Conservation (phyloP, 2,329 filamentous ascomycete genomes). For the Scopulariopsis brevicaulis region DNA sequence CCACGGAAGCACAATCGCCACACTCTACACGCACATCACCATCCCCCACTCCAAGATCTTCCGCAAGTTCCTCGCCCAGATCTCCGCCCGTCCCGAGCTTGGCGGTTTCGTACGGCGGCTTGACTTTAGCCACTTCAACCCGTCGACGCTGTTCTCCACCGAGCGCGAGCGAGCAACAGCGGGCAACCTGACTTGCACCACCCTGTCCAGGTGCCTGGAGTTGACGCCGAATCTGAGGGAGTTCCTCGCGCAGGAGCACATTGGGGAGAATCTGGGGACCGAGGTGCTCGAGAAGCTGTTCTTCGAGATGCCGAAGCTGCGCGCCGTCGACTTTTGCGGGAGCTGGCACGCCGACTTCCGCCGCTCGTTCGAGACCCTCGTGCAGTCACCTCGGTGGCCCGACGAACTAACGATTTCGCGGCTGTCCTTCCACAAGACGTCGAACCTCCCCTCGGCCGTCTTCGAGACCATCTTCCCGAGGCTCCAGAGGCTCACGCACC, state of each 20-base stretch:
- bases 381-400: conserved; percentile 40
- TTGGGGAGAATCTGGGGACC: conserved; percentile 64
- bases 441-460: conserved; percentile 52
- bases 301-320: conserved; percentile 48
- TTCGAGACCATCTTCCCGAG: conserved; percentile 63
- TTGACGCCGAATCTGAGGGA: conserved; percentile 65
- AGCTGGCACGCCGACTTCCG: conserved; percentile 60
- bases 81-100: conserved; percentile 53
- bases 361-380: conserved; percentile 46
- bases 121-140: conserved; percentile 81
- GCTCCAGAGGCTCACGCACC: conserved; percentile 58
- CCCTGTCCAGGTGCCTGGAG: conserved; percentile 58
- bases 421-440: conserved; percentile 69
- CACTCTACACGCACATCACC: conserved; percentile 69
- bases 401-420: conserved; percentile 48
- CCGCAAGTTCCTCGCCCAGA: conserved; percentile 64
- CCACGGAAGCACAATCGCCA: conserved; percentile 60
- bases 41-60: conserved; percentile 78
- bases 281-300: conserved; percentile 61
- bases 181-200: conserved; percentile 64
- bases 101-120: conserved; percentile 68
- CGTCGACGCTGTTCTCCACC: conserved; percentile 63
- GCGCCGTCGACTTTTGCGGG: conserved; percentile 66
- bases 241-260: conserved; percentile 69
- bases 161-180: conserved; percentile 65